Base-by-base conservation (phyloP, 352 stramenopile species). In the Phytopythium sindhum region DNA sequence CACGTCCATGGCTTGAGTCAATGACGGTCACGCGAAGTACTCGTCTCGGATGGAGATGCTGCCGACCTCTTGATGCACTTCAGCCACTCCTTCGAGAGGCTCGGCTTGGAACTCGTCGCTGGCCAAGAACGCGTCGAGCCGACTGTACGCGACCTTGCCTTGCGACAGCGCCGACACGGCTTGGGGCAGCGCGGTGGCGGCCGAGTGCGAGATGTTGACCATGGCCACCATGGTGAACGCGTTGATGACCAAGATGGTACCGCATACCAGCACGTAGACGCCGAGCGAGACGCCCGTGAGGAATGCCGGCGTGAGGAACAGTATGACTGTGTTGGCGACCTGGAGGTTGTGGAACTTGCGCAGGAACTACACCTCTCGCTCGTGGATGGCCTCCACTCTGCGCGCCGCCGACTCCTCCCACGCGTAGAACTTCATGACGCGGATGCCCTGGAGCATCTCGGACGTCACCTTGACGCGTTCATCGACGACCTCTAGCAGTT, bases 381-480 rank as follows among this genome's bases (percentile, higher is more conserved):
- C 61, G 21, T 78, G 77, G 33, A 90, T 80, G 5, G 54, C 53
- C 52, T 77, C 69, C 15, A 88, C 73, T 26, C 73, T 75, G 15
- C 28, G 71, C 19, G 73, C 73, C 14, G 84, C 57, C 15, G 70
- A 84, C 17, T 77, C 66, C 54, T 86, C 77, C 89, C 89, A 97
- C 10, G 82, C 86, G 67, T 96, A 96, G 66, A 96, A 93, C 67
- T 97, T 97, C 62, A 97, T 86, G 39, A 90, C 86, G 37, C 90
- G 76, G 39, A 97, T 92, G 10, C 93, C 93, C 15, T 88, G 69
- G 8, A 98, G 71, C 15, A 96, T 86, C 74, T 98, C 93, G 47
- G 92, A 97, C 45, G 94, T 94, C 64, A 98, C 86, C 72, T 97
- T 96, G n/a, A 98, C 90, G 1, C 93, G 79, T 15, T 89, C 72